Evolutionary conservation across 805 yeast genomes (phyloP), one percentile per base, ranked within the genome.

Genomic region (Cyberlindnera maclurae): DNA sequence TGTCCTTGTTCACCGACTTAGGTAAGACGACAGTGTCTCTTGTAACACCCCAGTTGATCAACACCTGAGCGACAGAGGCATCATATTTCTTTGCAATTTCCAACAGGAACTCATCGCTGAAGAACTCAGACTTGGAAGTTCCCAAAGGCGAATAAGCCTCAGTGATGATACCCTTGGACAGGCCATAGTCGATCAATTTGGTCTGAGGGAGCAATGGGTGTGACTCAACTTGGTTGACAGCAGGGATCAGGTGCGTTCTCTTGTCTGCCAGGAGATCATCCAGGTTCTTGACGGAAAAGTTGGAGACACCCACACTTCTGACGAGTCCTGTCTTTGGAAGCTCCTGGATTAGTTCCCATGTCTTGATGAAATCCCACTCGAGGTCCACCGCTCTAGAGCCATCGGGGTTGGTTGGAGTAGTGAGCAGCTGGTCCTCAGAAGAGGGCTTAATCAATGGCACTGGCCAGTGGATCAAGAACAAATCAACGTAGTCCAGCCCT

Each of bases 381-480:
- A 80, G 79, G 39, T 38, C 41, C 9, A 38, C 4, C 26, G 15
- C 22, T 4, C 6, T 12, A 4, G n/a, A 90, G 58, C 80, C 79
- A 37, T 24, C 32, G 5, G 30, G 26, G 12, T 13, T 15, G 46
- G 80, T 65, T 29, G 62, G 50, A 73, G 74, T 76, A 77, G 33
- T 24, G 27, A 24, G 27, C 8, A 24, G 11, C 8, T 24, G 8
- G 6, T 27, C 29, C 15, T 6, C 6, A 5, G 31, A 30, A 2
- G 22, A 6, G 24, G 24, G 26, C 22, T 15, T 40, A 31, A 55
- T 70, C 43, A 71, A 58, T 9, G 79, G 63, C 31, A 71, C 70
- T 5, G 95, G 95, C 90, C 90, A 85, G 61, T 85, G 95, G 57
- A 85, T 70, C 56, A 86, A 68, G 55, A 79, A 77, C 44, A 85